These are phyloP conservation scores for Pyrenophora seminiperda DNA, from an alignment of 2,329 filamentous ascomycete genomes.

Conservation along the genomic window DNA sequence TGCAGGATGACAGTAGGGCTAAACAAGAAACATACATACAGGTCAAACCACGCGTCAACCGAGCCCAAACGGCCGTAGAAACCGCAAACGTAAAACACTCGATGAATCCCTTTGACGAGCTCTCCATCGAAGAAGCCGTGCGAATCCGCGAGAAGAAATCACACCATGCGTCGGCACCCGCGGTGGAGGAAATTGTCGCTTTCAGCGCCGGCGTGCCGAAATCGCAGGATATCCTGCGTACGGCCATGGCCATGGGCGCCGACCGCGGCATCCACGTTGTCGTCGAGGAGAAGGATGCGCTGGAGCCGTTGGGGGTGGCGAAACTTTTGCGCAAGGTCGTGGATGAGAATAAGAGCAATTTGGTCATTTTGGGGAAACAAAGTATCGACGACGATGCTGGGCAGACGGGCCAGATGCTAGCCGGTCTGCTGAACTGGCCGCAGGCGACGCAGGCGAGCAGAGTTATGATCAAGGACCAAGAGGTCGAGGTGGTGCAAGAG, in stretches of 20 bases:
- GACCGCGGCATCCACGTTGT: slow-evolving; percentile 85
- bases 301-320: slow-evolving; percentile 90
- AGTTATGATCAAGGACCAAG: slow-evolving; percentile 75
- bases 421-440: slow-evolving; percentile 86
- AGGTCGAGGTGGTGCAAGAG: slow-evolving; percentile 81
- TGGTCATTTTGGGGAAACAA: slow-evolving; percentile 96
- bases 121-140: slow-evolving; percentile 94
- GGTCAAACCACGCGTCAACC: slow-evolving; percentile 74
- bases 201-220: slow-evolving; percentile 89
- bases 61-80: slow-evolving; percentile 82
- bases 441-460: slow-evolving; percentile 93
- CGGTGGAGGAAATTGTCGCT: slow-evolving; percentile 86
- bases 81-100: slow-evolving; percentile 93
- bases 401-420: slow-evolving; percentile 98
- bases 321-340: slow-evolving; percentile 84
- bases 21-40: slow-evolving; percentile 32
- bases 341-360: slow-evolving; percentile 82
- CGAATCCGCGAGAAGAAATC: slow-evolving; percentile 80
- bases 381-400: slow-evolving; percentile 95
- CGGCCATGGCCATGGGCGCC: slow-evolving; percentile 98
- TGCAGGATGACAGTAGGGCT: neutral
- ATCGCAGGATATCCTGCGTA: slow-evolving; percentile 84
- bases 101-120: slow-evolving; percentile 99
- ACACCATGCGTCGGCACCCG: slow-evolving; percentile 49
- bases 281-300: slow-evolving; percentile 65